phyloP scores from a whole-genome alignment of 2,329 filamentous ascomycete genomes.

The Cryphonectria japonica region DNA sequence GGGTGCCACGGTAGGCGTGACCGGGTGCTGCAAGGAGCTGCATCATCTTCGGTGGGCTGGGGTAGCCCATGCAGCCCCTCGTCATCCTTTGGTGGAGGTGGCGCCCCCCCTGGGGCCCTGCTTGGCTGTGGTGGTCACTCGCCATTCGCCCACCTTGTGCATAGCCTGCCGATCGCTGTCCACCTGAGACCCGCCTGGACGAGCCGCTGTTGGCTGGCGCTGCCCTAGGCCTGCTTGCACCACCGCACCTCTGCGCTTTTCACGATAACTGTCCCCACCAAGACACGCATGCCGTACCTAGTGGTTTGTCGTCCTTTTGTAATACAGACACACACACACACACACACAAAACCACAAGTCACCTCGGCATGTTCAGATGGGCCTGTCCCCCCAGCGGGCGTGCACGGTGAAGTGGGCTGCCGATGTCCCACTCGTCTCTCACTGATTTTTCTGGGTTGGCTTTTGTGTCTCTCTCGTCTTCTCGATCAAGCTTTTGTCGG shows the following conservation, averaged over 20 bases:
- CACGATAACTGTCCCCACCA: background rate
- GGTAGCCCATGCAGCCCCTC: background rate
- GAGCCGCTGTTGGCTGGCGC: background rate
- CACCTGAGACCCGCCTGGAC: background rate
- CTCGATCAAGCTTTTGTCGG: background rate
- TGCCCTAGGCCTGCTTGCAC: background rate
- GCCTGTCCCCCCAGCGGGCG: background rate
- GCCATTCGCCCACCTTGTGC: background rate
- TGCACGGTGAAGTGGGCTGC: background rate
- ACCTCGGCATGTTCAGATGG: background rate
- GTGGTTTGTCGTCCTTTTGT: background rate
- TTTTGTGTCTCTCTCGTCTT: background rate
- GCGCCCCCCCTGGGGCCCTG: background rate
- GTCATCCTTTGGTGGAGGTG: slow-evolving; percentile 1
- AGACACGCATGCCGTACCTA: background rate
- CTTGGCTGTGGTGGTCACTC: slow-evolving; percentile 9
- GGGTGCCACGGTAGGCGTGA: background rate
- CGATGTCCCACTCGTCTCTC: background rate
- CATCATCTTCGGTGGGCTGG: slow-evolving; percentile 5
- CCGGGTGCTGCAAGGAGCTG: background rate
- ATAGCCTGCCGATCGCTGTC: slow-evolving; percentile 7
- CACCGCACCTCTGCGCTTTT: background rate
- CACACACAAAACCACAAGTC: background rate
- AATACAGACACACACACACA: background rate
- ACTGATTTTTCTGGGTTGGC: too few relatives aligned